These are phyloP conservation scores for Podosphaera fusca DNA, from an alignment of 2,329 filamentous ascomycete species.

Conservation along the genomic window DNA sequence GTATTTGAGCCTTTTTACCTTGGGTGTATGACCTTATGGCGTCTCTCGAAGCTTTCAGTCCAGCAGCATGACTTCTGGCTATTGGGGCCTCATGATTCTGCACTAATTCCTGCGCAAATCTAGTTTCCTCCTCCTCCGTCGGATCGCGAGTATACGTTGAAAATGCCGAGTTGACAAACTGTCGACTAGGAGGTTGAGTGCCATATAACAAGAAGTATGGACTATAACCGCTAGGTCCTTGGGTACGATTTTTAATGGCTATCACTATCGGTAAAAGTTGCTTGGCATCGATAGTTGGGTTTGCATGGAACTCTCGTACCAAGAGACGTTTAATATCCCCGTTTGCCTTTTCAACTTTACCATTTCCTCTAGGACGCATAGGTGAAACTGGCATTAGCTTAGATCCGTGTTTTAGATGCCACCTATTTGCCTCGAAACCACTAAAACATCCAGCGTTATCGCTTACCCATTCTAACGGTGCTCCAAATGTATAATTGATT, in stretches of 20 bases:
- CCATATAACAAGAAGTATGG: constrained; percentile 1
- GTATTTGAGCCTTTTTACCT: not conserved
- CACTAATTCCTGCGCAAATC: not conserved
- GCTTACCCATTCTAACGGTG: not conserved
- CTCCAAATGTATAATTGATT: not conserved
- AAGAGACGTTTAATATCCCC: not conserved
- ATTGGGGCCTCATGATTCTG: not conserved
- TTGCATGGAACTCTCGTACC: not conserved
- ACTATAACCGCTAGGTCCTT: not conserved
- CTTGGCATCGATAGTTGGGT: not conserved
- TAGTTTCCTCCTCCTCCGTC: not conserved
- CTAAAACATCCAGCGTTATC: not conserved
- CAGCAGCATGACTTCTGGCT: not conserved
- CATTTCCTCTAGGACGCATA: not conserved
- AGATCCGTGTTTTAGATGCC: not conserved
- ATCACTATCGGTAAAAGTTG: not conserved
- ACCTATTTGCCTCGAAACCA: not conserved
- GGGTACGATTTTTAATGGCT: not conserved
- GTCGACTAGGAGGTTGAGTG: not conserved
- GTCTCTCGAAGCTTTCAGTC: not conserved
- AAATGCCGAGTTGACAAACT: not conserved
- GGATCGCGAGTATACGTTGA: not conserved
- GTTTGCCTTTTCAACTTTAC: not conserved
- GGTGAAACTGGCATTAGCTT: not conserved
- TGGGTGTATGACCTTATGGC: not conserved